Conservation (phyloP, 2,329 filamentous ascomycete species). For the Sporothrix pallida region DNA sequence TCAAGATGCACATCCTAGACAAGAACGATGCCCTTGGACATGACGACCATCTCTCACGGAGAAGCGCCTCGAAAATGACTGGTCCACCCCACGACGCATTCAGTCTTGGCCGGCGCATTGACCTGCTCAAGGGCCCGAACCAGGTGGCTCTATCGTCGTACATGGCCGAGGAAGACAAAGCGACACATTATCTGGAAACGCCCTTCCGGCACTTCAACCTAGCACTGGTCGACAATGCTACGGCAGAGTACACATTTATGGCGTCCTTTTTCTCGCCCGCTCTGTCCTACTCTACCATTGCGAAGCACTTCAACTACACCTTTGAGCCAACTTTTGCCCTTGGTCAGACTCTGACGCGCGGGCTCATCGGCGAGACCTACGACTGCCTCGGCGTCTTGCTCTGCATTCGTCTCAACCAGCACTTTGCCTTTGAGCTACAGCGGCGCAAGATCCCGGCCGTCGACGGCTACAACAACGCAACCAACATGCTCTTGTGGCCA, state of each 20-base stretch:
- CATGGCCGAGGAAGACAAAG: constrained; percentile 85
- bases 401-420: constrained; percentile 92
- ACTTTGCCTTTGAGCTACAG: constrained; percentile 92
- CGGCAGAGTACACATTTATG: constrained; percentile 92
- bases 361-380: constrained; percentile 74
- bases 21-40: constrained; percentile 82
- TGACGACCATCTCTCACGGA: constrained; percentile 66
- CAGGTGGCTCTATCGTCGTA: constrained; percentile 83
- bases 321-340: constrained; percentile 90
- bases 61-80: constrained; percentile 57
- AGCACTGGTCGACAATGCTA: constrained; percentile 90
- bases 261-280: constrained; percentile 85
- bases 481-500: constrained; percentile 95
- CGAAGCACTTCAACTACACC: constrained; percentile 82
- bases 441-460: constrained; percentile 86
- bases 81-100: constrained; percentile 80
- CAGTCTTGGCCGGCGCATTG: constrained; percentile 82
- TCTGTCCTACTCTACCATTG: constrained; percentile 75
- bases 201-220: constrained; percentile 95
- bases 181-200: constrained; percentile 80
- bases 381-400: constrained; percentile 87
- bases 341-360: constrained; percentile 76
- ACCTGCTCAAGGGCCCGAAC: constrained; percentile 75
- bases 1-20: constrained; percentile 83
- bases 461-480: constrained; percentile 91